Percentiles rank a stretch among this genome's conserved stretches.
Evolutionary conservation across 129 eudicot species (phyloP).

Genomic region (Arctium minus): DNA sequence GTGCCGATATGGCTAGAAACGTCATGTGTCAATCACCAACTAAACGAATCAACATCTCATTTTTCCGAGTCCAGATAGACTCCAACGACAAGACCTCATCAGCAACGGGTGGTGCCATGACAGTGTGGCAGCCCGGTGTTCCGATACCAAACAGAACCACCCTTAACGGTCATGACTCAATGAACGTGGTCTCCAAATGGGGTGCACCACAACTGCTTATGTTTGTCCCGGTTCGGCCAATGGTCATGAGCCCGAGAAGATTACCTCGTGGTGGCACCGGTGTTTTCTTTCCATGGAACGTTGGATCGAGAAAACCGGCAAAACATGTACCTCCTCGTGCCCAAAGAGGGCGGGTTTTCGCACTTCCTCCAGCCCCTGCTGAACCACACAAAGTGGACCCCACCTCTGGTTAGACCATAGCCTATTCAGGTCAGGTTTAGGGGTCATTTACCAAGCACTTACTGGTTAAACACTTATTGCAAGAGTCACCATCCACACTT

Average conservation of each 20-base stretch:
- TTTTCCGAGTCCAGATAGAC: slow-evolving; percentile 58
- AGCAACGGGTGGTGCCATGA: slow-evolving; percentile 46
- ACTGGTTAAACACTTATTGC: too few relatives aligned
- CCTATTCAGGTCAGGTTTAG: background rate
- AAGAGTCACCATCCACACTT: too few relatives aligned
- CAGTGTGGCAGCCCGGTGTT: slow-evolving; percentile 71
- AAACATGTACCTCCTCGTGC: slow-evolving; percentile 85
- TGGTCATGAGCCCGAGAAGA: slow-evolving; percentile 54
- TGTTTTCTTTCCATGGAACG: slow-evolving; percentile 89
- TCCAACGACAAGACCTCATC: slow-evolving; percentile 21
- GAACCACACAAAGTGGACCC: slow-evolving; percentile 37
- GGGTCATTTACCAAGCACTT: too few relatives aligned
- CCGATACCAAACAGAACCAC: slow-evolving; percentile 39
- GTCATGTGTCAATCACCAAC: slow-evolving; percentile 73
- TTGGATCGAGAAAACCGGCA: slow-evolving; percentile 47
- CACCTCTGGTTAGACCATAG: slow-evolving; percentile 42
- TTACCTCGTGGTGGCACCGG: slow-evolving; percentile 79
- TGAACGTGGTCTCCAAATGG: slow-evolving; percentile 60
- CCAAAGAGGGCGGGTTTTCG: slow-evolving; percentile 61
- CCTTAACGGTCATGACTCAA: slow-evolving; percentile 34
- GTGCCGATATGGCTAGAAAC: slow-evolving; percentile 75
- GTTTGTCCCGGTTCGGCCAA: slow-evolving; percentile 64
- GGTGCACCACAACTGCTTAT: slow-evolving; percentile 61
- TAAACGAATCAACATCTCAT: slow-evolving; percentile 69
- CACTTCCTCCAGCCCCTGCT: slow-evolving; percentile 46